These are phyloP conservation scores for Ustulina deusta DNA, from an alignment of 2,329 filamentous ascomycete genomes.

Conservation along the genomic window DNA sequence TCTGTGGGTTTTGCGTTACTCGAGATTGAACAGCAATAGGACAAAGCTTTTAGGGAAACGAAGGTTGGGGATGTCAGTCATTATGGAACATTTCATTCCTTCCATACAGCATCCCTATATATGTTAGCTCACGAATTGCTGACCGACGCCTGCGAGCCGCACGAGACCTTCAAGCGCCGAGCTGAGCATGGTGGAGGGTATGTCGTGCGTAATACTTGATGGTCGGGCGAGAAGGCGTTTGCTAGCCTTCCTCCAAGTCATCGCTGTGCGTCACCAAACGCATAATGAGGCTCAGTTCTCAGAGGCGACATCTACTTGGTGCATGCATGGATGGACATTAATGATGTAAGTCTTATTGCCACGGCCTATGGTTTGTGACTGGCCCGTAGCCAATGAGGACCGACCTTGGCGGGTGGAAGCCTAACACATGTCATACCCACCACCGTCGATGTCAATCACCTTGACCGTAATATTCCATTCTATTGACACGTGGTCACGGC, in stretches of 20 bases:
- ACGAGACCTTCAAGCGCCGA: slow-evolving; percentile 1
- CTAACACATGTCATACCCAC: slow-evolving; percentile 13
- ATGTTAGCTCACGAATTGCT: background rate
- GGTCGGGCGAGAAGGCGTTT: slow-evolving; percentile 24
- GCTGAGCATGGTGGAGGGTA: slow-evolving; percentile 7
- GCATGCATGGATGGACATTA: background rate
- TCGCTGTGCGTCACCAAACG: background rate
- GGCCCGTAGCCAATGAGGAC: slow-evolving; percentile 5
- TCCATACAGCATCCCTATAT: slow-evolving; percentile 14
- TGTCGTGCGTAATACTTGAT: slow-evolving; percentile 15
- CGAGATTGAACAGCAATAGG: background rate
- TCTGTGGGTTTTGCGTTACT: background rate
- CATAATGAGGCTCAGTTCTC: slow-evolving; percentile 24
- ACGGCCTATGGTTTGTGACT: slow-evolving; percentile 18
- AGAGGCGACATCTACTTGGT: background rate
- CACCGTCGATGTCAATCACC: background rate
- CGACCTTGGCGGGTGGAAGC: slow-evolving; percentile 13
- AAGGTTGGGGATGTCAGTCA: background rate
- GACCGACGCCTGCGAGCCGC: background rate
- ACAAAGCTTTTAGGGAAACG: background rate
- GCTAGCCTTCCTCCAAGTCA: slow-evolving; percentile 3
- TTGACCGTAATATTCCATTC: background rate
- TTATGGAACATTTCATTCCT: background rate
- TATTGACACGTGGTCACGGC: slow-evolving; percentile 14
- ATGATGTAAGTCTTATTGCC: background rate